phyloP scores from a whole-genome alignment of 2,329 filamentous ascomycete species.

The Paracorniculantispora psalliotae region DNA sequence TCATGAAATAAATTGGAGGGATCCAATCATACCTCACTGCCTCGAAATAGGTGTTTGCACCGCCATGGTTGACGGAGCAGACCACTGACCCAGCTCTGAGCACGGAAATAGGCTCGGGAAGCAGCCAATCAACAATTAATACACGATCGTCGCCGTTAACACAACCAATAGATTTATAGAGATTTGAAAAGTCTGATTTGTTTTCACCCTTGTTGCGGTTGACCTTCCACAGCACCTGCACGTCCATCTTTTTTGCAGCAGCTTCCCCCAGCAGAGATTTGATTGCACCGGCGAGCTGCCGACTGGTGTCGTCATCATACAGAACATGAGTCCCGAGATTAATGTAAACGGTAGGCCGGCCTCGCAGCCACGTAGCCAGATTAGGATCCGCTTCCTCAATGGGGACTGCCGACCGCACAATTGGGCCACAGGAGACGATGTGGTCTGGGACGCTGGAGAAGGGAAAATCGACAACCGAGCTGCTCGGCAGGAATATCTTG shows the following conservation, averaged over 20 bases:
- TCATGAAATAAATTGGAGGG: background rate
- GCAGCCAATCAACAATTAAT: conserved; percentile 25
- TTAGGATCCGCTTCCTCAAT: conserved; percentile 37
- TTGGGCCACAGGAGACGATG: conserved; percentile 35
- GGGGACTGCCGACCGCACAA: conserved; percentile 34
- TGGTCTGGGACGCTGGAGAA: conserved; percentile 32
- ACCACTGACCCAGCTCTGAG: conserved; percentile 31
- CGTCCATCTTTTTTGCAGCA: background rate
- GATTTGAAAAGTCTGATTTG: conserved; percentile 16
- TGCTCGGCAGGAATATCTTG: conserved; percentile 4
- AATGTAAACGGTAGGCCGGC: conserved; percentile 40
- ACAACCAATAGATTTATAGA: conserved; percentile 15
- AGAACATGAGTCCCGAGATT: conserved; percentile 40
- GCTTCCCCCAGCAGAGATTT: background rate
- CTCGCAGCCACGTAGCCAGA: conserved; percentile 37
- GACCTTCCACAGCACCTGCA: conserved; percentile 29
- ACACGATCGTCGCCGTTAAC: conserved; percentile 13
- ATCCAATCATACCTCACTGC: conserved; percentile 32
- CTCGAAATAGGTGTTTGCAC: conserved; percentile 39
- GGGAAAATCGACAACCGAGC: conserved; percentile 24
- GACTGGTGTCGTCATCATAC: conserved; percentile 20
- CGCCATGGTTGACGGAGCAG: conserved; percentile 35
- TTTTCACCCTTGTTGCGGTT: background rate
- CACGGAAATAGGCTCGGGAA: conserved; percentile 27
- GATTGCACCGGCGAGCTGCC: conserved; percentile 23